Evolutionary conservation across 1,139 yeast genomes (phyloP).

Genomic region (Eremothecium cymbalariae): DNA sequence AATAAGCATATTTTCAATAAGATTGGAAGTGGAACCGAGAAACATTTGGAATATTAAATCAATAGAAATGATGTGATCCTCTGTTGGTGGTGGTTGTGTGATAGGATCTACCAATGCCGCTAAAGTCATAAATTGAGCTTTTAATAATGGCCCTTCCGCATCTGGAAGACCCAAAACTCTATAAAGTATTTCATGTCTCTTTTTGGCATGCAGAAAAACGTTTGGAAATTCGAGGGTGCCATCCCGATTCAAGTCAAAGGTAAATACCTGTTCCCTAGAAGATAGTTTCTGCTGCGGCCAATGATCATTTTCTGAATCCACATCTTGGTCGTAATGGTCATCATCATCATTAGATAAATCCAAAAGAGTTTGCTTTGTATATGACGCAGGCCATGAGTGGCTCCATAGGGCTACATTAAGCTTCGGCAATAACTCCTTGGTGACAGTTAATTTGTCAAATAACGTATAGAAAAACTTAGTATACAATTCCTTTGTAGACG

Average conservation of each 20-base stretch:
- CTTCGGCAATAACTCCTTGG: slow-evolving; percentile 10
- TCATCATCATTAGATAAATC: slow-evolving; percentile 6
- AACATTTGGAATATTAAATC: slow-evolving; percentile 46
- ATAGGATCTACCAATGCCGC: slow-evolving; percentile 51
- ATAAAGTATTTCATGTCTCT: slow-evolving; percentile 26
- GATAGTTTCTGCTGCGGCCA: slow-evolving; percentile 7
- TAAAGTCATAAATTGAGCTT: slow-evolving; percentile 19
- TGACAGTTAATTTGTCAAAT: slow-evolving; percentile 11
- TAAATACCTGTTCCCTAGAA: slow-evolving; percentile 24
- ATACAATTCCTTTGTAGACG: slow-evolving; percentile 5
- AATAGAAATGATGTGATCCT: slow-evolving; percentile 43
- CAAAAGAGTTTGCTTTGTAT: background rate
- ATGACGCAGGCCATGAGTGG: slow-evolving; percentile 6
- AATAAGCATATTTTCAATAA: slow-evolving; percentile 8
- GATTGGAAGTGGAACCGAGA: slow-evolving; percentile 37
- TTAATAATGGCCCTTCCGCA: slow-evolving; percentile 18
- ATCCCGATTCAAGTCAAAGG: slow-evolving; percentile 27
- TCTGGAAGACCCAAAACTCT: slow-evolving; percentile 18
- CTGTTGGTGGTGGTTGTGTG: slow-evolving; percentile 62
- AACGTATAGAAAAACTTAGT: slow-evolving; percentile 9
- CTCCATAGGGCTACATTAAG: slow-evolving; percentile 9
- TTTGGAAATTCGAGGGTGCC: slow-evolving; percentile 19
- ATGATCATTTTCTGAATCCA: slow-evolving; percentile 8
- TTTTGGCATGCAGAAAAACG: slow-evolving; percentile 26
- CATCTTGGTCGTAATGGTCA: slow-evolving; percentile 5